phyloP scores from a whole-genome alignment of 148 eudicot species.

The Hydrangea macrophylla region DNA sequence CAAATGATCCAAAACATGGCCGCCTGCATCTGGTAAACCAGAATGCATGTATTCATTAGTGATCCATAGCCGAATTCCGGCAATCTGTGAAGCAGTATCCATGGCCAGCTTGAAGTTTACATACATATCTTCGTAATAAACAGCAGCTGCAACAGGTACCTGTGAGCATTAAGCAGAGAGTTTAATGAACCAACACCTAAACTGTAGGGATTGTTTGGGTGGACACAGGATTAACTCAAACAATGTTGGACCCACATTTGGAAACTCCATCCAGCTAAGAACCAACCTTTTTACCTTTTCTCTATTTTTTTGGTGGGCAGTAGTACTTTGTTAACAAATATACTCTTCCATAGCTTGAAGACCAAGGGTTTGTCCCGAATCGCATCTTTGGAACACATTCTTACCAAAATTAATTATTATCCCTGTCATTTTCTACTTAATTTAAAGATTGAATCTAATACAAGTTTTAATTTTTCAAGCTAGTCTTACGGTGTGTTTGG shows the following conservation, averaged over 20 bases:
- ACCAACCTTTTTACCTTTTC: not conserved
- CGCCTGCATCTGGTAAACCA: constrained; percentile 70
- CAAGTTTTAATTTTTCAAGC: too few relatives aligned
- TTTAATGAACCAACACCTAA: not conserved
- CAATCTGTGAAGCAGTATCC: constrained; percentile 72
- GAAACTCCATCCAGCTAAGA: not conserved
- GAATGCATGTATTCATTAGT: constrained; percentile 98
- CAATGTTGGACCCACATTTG: not conserved
- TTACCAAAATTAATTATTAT: too few relatives aligned
- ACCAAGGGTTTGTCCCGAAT: too few relatives aligned
- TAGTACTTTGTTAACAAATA: too few relatives aligned
- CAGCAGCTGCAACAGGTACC: constrained; percentile 98
- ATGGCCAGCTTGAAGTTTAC: constrained; percentile 81
- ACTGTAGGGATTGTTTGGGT: not conserved
- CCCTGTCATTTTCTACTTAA: too few relatives aligned
- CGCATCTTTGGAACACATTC: too few relatives aligned
- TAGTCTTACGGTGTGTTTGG: not conserved
- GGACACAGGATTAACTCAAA: not conserved
- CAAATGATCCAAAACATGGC: constrained; percentile 65
- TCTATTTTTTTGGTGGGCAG: not conserved
- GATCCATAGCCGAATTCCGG: constrained; percentile 77
- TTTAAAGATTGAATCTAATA: too few relatives aligned
- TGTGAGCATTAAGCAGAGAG: constrained; percentile 18
- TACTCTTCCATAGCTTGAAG: too few relatives aligned
- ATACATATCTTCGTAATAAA: constrained; percentile 88